Evolutionary conservation across 1,284 basidiomycete species (phyloP), one percentile per base, ranked within the genome.

Genomic region (Porodaedalea pini): DNA sequence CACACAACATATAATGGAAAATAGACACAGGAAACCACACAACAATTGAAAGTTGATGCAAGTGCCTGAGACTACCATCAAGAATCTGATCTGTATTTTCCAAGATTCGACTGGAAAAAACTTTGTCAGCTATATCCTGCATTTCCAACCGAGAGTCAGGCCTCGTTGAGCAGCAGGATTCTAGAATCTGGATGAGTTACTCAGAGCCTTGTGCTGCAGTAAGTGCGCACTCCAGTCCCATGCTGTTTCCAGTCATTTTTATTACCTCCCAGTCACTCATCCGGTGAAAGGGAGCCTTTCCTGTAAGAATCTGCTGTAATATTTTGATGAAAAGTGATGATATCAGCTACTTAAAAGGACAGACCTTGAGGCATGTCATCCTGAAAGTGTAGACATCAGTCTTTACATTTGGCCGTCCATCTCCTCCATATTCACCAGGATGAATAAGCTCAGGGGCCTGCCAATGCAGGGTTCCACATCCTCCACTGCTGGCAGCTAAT

Each of bases 401-500:
- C 19, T 21, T 37, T 34, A 21, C 32, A n/a, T 19, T 32, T 11
- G 23, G 15, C 8, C 34, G 34, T 10, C 31, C 29, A 15, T 32
- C 10, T 31, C 13, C 15, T 11, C 21, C 15, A 27, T 19, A 51
- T 15, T 21, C 15, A 19, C 4, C 17, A 11, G 39, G 19, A 23
- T 17, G 21, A 1, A 53, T n/a, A 13, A 53, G 37, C 36, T 53
- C 51, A 8, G 51, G 51, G n/a, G 51, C 51, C 40, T 53, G 34
- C 51, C 51, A 53, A 13, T 34, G 34, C 7, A 53, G 17, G 7
- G 37, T 25, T 19, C 51, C 51, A 11, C 40, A n/a, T 11, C 21
- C 39, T 6, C 23, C 32, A 25, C 11, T 41, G 21, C 32, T 11
- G n/a, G 21, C 37, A 29, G 25, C 19, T 7, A 21, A n/a, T 13